A percentile compares a stretch with the other conserved stretches of the same genome.
Conservation (phyloP, 1,139 yeast species). For the Pichia sp. region DNA sequence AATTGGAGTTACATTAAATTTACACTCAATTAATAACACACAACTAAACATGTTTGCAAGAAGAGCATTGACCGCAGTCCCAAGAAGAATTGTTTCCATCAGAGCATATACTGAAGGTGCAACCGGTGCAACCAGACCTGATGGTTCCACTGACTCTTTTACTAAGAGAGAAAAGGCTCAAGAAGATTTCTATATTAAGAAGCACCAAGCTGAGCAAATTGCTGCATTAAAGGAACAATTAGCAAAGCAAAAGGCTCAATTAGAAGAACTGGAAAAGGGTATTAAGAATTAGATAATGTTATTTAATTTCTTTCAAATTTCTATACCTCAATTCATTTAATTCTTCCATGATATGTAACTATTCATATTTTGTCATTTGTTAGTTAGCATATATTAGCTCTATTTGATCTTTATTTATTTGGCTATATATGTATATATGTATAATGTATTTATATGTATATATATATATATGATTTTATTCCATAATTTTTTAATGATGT, state of each 20-base stretch:
- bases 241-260: constrained; percentile 43
- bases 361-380: too few species aligned
- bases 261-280: constrained; percentile 32
- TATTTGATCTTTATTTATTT: too few species aligned
- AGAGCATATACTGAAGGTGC: constrained; percentile 49
- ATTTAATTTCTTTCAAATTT: too few species aligned
- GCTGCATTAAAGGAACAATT: constrained; percentile 45
- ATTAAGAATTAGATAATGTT: too few species aligned
- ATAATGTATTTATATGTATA: too few species aligned
- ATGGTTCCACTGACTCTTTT: constrained; percentile 46
- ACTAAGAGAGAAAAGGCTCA: constrained; percentile 65
- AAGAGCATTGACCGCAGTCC: constrained; percentile 32
- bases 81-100: constrained; percentile 29
- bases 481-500: too few species aligned
- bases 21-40: not conserved
- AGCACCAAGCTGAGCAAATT: constrained; percentile 59
- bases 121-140: constrained; percentile 49
- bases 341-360: not conserved
- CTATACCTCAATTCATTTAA: too few species aligned
- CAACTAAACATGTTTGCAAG: constrained; percentile 28
- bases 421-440: too few species aligned
- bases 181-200: constrained; percentile 57
- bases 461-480: too few species aligned
- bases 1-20: not conserved
- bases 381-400: too few species aligned